Evolutionary conservation across 345 rosid species (phyloP).

Genomic region (Populus davidiana): DNA sequence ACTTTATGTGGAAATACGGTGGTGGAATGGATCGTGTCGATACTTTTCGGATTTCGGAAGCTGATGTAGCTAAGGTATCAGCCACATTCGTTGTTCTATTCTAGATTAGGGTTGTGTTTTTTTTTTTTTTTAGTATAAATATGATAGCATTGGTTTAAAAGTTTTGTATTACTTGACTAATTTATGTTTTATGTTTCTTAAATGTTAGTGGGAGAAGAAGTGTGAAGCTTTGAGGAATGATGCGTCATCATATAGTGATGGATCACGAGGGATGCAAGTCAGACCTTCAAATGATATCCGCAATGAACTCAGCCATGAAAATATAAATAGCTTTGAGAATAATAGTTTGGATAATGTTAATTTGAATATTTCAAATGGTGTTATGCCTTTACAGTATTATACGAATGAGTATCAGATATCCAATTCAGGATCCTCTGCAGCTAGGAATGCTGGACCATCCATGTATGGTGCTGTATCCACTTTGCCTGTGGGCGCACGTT

Average conservation of each 20-base stretch:
- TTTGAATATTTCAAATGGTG: slow-evolving; percentile 47
- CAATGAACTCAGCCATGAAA: slow-evolving; percentile 42
- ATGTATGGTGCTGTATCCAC: slow-evolving; percentile 28
- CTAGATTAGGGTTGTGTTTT: not conserved
- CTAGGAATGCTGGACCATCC: slow-evolving; percentile 33
- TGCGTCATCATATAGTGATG: slow-evolving; percentile 34
- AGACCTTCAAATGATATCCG: slow-evolving; percentile 81
- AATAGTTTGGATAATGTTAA: slow-evolving; percentile 37
- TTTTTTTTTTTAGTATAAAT: not conserved
- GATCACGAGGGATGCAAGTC: slow-evolving; percentile 28
- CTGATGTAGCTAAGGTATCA: slow-evolving; percentile 61
- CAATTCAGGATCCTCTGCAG: slow-evolving; percentile 37
- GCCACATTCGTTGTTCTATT: not conserved
- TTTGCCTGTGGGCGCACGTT: slow-evolving; percentile 12
- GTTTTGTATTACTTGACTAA: not conserved
- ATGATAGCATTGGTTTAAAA: not conserved
- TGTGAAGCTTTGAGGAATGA: slow-evolving; percentile 50
- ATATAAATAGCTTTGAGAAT: slow-evolving; percentile 47
- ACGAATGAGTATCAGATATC: slow-evolving; percentile 90
- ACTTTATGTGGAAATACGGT: slow-evolving; percentile 71
- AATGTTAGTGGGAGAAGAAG: slow-evolving; percentile 66
- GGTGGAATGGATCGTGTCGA: slow-evolving; percentile 57
- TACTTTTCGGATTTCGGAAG: slow-evolving; percentile 48
- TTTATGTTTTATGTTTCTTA: not conserved
- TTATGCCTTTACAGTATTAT: slow-evolving; percentile 84